Evolutionary conservation across 768 basidiomycete genomes (phyloP).

Genomic region (Leucosporidium yakuticum): DNA sequence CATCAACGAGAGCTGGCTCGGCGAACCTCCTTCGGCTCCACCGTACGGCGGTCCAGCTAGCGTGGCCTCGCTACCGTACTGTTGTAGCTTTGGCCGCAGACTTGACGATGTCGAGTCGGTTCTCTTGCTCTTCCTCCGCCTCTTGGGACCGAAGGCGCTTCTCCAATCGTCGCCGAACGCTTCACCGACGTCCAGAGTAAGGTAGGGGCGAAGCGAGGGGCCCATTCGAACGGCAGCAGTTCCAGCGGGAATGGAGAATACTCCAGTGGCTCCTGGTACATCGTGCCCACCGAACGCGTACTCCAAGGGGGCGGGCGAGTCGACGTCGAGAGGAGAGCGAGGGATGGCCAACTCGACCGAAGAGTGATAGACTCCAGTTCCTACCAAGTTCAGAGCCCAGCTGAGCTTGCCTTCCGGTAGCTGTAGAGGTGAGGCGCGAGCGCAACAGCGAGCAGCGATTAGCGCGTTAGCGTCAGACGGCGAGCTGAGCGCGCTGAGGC

Average conservation of each 20-base stretch:
- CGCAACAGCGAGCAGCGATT: not conserved
- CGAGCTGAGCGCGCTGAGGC: not conserved
- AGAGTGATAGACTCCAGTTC: conserved; percentile 22
- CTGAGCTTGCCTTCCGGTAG: conserved; percentile 17
- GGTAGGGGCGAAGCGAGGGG: conserved; percentile 18
- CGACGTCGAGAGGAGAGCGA: conserved; percentile 13
- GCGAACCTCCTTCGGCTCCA: not conserved
- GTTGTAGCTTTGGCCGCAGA: too few species aligned
- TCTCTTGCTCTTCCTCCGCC: too few species aligned
- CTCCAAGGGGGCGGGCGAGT: conserved; percentile 2
- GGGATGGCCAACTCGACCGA: conserved; percentile 15
- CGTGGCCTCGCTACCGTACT: too few species aligned
- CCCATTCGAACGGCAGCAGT: conserved; percentile 17
- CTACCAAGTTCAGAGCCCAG: conserved; percentile 16
- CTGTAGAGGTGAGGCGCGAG: conserved; percentile 1
- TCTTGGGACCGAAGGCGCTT: too few species aligned
- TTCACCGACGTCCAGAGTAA: conserved; percentile 10
- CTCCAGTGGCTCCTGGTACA: not conserved
- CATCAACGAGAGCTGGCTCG: not conserved
- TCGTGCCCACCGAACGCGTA: conserved; percentile 30
- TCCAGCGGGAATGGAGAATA: conserved; percentile 22
- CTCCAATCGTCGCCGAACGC: conserved; percentile 23
- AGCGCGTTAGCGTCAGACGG: too few species aligned
- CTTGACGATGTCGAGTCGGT: too few species aligned
- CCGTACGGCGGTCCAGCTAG: too few species aligned